Base-by-base conservation (phyloP, 73 alveolate genomes). In the Stentor roeselii region DNA sequence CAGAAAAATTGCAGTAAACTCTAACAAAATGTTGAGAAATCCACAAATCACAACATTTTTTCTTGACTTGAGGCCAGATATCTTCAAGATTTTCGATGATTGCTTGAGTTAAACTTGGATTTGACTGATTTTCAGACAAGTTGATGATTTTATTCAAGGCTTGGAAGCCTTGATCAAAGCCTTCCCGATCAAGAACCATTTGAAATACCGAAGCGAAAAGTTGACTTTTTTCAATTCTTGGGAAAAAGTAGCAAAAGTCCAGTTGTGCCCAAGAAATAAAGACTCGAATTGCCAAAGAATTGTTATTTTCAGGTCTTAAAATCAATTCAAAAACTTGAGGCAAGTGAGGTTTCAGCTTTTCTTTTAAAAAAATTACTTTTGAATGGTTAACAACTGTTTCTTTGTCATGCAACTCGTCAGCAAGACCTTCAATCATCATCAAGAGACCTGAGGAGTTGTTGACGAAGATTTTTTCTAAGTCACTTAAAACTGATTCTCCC, bases 261-360 rank as follows among this genome's bases (percentile, higher is more conserved):
- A 67, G 41, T 32, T 67, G 80, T 2, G 34, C 27, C 80, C 80
- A 67, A 15, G n/a, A 36, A 21, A 67, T 14, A 67, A 67, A 67
- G 21, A 32, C 37, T 67, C 34, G 42, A 21, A 67, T 36, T 67
- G 34, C 37, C 41, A 32, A 34, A 58, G 37, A 67, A 67, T 21
- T 14, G 27, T 34, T 32, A 67, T 67, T 34, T 40, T 36, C 27
- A n/a, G 21, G 11, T 21, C 42, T 21, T 2, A 27, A 27, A 27
- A 67, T 27, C 21, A 67, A 67, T 34, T 21, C 41, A 21, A 67
- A 1, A 0, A 67, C 41, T 21, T 67, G 42, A 30, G 41, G n/a
- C 14, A 40, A n/a, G 37, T 67, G n/a, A 1, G 27, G 21, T 67
- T 21, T 34, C 21, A 67, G 80, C 21, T 27, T 21, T 27, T n/a